Conservation (phyloP, 2,329 filamentous ascomycete species). For the Boeremia exigua region DNA sequence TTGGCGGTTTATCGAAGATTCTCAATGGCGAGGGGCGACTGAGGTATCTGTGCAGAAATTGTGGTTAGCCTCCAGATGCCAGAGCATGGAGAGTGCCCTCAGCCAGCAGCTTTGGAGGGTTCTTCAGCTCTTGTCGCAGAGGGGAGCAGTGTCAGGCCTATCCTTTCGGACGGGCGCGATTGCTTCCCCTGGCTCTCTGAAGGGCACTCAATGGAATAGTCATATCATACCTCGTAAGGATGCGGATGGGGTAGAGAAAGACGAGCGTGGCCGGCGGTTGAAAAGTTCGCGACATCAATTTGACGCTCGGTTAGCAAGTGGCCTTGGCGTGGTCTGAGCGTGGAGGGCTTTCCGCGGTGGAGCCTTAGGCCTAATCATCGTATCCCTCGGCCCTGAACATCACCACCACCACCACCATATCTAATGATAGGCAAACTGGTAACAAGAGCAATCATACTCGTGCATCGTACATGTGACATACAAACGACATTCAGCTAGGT, state of each 20-base stretch:
- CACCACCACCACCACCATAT: background rate
- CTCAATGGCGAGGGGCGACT: slow-evolving; percentile 70
- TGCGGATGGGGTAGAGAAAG: slow-evolving; percentile 33
- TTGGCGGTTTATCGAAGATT: slow-evolving; percentile 79
- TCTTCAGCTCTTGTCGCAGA: slow-evolving; percentile 68
- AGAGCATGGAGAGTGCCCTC: slow-evolving; percentile 72
- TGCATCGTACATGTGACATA: background rate
- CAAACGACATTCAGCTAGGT: background rate
- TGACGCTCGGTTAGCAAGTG: slow-evolving; percentile 28
- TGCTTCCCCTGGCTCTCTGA: slow-evolving; percentile 59
- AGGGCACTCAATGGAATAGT: slow-evolving; percentile 51
- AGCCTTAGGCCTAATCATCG: slow-evolving; percentile 11
- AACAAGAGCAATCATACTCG: background rate
- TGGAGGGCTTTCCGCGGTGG: background rate
- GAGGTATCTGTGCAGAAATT: slow-evolving; percentile 62
- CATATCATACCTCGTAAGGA: slow-evolving; percentile 47
- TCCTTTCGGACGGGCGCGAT: slow-evolving; percentile 44
- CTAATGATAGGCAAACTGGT: background rate
- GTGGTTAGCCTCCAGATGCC: slow-evolving; percentile 69
- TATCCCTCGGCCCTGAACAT: slow-evolving; percentile 7
- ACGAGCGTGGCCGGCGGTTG: slow-evolving; percentile 19
- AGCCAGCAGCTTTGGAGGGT: slow-evolving; percentile 60
- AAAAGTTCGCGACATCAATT: slow-evolving; percentile 36
- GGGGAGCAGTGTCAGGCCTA: slow-evolving; percentile 55
- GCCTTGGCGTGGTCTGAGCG: slow-evolving; percentile 15